Evolutionary conservation across 495 filamentous ascomycete species (phyloP).

Genomic region (Saxophila tyrrhenica): DNA sequence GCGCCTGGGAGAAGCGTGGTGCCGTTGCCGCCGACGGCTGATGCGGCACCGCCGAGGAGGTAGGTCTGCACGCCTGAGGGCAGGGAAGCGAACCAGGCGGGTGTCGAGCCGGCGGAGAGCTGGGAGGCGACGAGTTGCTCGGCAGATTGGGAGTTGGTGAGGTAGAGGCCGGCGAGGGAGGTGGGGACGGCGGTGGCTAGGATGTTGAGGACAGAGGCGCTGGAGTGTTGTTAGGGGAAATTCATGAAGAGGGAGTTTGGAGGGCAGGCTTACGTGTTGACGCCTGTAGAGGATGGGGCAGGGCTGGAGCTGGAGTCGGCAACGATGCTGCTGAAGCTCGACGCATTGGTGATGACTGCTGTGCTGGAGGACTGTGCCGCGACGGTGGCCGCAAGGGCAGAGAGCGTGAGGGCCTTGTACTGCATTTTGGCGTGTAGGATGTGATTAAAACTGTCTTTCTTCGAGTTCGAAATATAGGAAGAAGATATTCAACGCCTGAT

Average conservation of each 20-base stretch:
- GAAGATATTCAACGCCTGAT: neutral
- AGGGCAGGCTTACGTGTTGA: constrained; percentile 4
- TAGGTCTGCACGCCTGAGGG: constrained; percentile 20
- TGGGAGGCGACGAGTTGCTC: constrained; percentile 15
- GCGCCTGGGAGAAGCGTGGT: neutral
- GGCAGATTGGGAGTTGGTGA: constrained; percentile 12
- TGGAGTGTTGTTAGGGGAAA: constrained; percentile 2
- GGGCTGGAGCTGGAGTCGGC: neutral
- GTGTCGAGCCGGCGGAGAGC: constrained; percentile 16
- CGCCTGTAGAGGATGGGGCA: neutral
- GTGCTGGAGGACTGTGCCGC: constrained; percentile 14
- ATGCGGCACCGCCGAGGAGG: constrained; percentile 10
- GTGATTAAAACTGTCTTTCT: neutral
- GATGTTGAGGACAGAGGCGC: constrained; percentile 2
- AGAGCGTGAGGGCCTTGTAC: constrained; percentile 18
- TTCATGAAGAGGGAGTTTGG: too few relatives aligned
- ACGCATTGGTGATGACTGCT: neutral
- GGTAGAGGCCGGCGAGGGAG: neutral
- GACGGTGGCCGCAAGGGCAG: constrained; percentile 18
- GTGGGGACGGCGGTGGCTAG: neutral
- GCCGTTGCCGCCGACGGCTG: constrained; percentile 4
- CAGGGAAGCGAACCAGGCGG: constrained; percentile 20
- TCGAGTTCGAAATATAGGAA: too few relatives aligned
- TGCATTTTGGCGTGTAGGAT: constrained; percentile 20
- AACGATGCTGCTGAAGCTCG: neutral